Percentiles rank a stretch among this genome's conserved stretches.
These are phyloP conservation scores for Plectranthus barbatus DNA, from an alignment of 257 asterid genomes.

Conservation along the genomic window DNA sequence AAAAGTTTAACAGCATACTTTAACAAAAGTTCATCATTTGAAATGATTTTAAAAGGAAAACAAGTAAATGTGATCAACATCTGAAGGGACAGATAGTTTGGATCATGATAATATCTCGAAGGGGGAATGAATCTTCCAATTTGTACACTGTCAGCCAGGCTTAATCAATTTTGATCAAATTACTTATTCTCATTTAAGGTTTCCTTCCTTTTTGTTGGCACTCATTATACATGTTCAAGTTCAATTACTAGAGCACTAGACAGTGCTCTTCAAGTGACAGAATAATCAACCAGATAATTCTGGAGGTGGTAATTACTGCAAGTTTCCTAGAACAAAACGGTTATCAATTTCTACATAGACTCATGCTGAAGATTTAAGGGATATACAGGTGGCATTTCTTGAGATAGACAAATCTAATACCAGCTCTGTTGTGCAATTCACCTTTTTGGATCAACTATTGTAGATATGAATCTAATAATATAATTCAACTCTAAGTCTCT, in stretches of 20 bases:
- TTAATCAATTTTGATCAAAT: neutral
- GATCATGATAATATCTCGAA: neutral
- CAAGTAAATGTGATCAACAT: neutral
- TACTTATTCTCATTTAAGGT: neutral
- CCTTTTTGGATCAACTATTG: neutral
- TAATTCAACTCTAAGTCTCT: neutral
- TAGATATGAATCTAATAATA: neutral
- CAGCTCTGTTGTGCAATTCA: neutral
- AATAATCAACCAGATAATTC: neutral
- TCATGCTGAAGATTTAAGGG: neutral
- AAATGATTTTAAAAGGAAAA: neutral
- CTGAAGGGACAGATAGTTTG: neutral
- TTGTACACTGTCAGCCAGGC: neutral
- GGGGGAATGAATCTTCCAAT: neutral
- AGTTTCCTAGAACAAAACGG: neutral
- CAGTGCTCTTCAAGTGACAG: neutral
- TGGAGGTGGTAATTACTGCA: neutral
- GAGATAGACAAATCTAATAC: neutral
- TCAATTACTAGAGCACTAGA: neutral
- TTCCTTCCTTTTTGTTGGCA: neutral
- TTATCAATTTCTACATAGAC: neutral
- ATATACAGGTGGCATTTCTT: neutral
- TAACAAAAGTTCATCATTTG: neutral
- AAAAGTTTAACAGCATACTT: neutral
- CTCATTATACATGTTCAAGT: neutral